Evolutionary conservation across 306 rosid species (phyloP).

Genomic region (Rubus parviflorus): DNA sequence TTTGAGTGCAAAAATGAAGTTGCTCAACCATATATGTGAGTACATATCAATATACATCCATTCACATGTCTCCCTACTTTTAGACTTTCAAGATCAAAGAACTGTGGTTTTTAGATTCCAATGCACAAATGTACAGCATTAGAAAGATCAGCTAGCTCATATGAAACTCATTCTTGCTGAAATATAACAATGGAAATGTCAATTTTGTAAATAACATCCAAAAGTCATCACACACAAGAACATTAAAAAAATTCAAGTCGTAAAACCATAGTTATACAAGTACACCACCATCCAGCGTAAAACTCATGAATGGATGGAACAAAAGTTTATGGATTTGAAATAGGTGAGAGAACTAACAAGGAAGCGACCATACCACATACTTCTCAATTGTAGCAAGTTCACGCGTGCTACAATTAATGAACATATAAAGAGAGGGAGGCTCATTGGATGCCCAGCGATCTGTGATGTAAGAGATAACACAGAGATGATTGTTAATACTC

Average conservation of each 20-base stretch:
- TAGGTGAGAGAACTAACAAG: constrained; percentile 19
- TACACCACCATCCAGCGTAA: background rate
- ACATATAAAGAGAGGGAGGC: constrained; percentile 83
- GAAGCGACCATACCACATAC: constrained; percentile 80
- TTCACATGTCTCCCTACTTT: background rate
- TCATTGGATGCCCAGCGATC: constrained; percentile 84
- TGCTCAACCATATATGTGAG: background rate
- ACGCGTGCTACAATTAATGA: constrained; percentile 86
- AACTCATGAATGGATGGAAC: background rate
- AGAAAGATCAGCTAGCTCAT: background rate
- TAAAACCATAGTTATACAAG: background rate
- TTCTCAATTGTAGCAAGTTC: constrained; percentile 90
- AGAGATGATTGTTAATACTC: constrained; percentile 20
- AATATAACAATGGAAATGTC: background rate
- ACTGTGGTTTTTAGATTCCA: background rate
- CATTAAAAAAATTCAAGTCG: background rate
- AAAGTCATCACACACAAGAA: background rate
- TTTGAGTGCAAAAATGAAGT: background rate
- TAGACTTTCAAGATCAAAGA: background rate
- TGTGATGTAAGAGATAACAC: constrained; percentile 41
- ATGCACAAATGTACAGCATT: background rate
- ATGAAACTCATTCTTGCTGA: background rate
- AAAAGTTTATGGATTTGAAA: constrained; percentile 3
- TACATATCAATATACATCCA: background rate
- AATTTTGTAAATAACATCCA: background rate